Conservation (phyloP, 2,329 filamentous ascomycete genomes). For the Stachybotrys elegans region DNA sequence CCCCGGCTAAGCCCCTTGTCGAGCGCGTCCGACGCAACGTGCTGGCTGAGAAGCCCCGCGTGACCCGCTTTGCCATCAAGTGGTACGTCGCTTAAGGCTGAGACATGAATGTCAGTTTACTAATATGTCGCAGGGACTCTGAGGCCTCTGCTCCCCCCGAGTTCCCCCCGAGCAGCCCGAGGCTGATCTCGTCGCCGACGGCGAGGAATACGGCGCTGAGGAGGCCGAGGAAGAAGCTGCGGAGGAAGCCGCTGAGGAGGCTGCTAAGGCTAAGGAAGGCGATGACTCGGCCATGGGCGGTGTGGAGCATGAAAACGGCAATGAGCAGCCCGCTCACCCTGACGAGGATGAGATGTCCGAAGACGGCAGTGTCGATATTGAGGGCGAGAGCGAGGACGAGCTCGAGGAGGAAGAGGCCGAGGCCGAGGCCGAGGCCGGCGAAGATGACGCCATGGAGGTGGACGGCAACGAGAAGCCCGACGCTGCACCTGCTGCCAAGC, state of each 20-base stretch:
- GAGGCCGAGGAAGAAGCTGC: constrained; percentile 72
- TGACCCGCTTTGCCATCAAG: constrained; percentile 97
- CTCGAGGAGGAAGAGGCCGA: constrained; percentile 56
- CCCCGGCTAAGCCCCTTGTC: constrained; percentile 85
- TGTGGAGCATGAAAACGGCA: constrained; percentile 45
- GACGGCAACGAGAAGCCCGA: constrained; percentile 34
- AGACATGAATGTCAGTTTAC: not conserved
- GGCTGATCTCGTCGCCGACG: constrained; percentile 80
- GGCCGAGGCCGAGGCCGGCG: constrained; percentile 25
- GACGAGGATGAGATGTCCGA: constrained; percentile 68
- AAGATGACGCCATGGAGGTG: constrained; percentile 46
- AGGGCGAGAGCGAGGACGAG: constrained; percentile 69
- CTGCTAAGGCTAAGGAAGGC: constrained; percentile 42
- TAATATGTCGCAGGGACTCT: constrained; percentile 66
- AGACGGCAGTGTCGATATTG: constrained; percentile 72
- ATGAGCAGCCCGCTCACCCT: constrained; percentile 34
- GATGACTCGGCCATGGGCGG: constrained; percentile 76
- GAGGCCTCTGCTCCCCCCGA: constrained; percentile 94
- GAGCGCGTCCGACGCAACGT: constrained; percentile 91
- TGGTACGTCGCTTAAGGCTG: constrained; percentile 58
- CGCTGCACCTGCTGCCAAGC: constrained; percentile 23
- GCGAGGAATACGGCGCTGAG: constrained; percentile 86
- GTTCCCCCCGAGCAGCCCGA: constrained; percentile 98
- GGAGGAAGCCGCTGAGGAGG: constrained; percentile 45
- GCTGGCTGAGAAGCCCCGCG: constrained; percentile 92